Percentiles rank a stretch among this genome's conserved stretches.
Conservation (phyloP, 345 rosid genomes). For the Isatis tinctoria region DNA sequence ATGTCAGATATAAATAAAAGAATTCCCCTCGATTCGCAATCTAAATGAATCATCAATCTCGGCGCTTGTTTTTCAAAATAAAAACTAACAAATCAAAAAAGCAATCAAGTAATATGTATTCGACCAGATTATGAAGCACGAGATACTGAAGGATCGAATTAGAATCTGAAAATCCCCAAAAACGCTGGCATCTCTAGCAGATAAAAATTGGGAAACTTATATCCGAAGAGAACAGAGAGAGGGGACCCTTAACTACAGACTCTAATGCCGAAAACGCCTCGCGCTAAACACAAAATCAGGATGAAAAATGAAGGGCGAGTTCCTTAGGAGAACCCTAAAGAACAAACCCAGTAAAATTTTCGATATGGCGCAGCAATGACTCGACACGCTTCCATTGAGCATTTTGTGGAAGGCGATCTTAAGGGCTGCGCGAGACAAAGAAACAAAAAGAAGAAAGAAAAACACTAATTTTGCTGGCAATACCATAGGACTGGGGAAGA, state of each 20-base stretch:
- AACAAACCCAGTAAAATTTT: neutral
- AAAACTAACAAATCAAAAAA: neutral
- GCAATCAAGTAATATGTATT: neutral
- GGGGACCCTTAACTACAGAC: neutral
- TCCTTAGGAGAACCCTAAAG: conserved; percentile 27
- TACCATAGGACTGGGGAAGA: no score
- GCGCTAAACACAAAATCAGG: neutral
- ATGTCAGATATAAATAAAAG: conserved; percentile 12
- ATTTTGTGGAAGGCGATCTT: conserved; percentile 39
- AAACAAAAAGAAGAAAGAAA: neutral
- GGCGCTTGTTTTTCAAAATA: neutral
- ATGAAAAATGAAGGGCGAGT: neutral
- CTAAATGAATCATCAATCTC: conserved; percentile 21
- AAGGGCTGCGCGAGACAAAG: conserved; percentile 23
- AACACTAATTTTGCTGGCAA: neutral
- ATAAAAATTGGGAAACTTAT: neutral
- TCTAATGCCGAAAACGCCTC: neutral
- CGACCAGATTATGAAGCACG: conserved; percentile 8
- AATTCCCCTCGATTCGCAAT: conserved; percentile 7
- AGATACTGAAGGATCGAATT: neutral
- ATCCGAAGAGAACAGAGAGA: neutral
- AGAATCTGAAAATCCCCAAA: conserved; percentile 5
- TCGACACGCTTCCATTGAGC: conserved; percentile 39
- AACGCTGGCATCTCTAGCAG: neutral
- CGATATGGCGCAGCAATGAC: conserved; percentile 35